These are phyloP conservation scores for Marchantia polymorpha DNA, from an alignment of 225 moss, liverwort and hornwort genomes.

Conservation along the genomic window DNA sequence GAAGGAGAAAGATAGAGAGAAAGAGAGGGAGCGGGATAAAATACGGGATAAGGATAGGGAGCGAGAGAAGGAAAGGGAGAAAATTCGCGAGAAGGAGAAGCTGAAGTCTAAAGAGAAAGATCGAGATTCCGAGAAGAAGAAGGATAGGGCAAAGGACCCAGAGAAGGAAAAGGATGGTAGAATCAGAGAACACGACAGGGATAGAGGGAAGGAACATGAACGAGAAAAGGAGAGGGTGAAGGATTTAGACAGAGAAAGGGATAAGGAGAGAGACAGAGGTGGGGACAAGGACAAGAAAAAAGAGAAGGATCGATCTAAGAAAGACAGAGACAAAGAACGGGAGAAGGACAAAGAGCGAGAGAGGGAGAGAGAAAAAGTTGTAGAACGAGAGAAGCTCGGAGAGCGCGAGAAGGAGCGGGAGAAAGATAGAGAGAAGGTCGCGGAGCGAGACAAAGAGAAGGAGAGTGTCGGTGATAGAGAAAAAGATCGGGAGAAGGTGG, in stretches of 20 bases:
- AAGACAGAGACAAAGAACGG: slow-evolving; percentile 47
- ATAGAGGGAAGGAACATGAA: slow-evolving; percentile 38
- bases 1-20: slow-evolving; percentile 52
- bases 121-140: slow-evolving; percentile 36
- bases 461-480: slow-evolving; percentile 51
- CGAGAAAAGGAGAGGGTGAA: slow-evolving; percentile 45
- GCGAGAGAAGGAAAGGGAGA: slow-evolving; percentile 48
- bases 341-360: slow-evolving; percentile 40
- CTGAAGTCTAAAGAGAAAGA: slow-evolving; percentile 40
- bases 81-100: slow-evolving; percentile 32
- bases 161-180: slow-evolving; percentile 28
- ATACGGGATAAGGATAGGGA: slow-evolving; percentile 34
- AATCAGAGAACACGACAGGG: slow-evolving; percentile 33
- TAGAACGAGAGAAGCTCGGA: slow-evolving; percentile 41
- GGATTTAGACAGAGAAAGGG: slow-evolving; percentile 34
- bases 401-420: slow-evolving; percentile 45
- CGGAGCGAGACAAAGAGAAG: slow-evolving; percentile 42
- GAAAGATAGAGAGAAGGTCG: slow-evolving; percentile 48
- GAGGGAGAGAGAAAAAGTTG: slow-evolving; percentile 40
- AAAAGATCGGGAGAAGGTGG: slow-evolving; percentile 31
- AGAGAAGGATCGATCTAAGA: slow-evolving; percentile 46
- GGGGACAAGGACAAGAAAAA: slow-evolving; percentile 33
- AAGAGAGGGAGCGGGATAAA: slow-evolving; percentile 36
- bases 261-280: slow-evolving; percentile 38
- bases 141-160: slow-evolving; percentile 44